Evolutionary conservation across 345 rosid genomes (phyloP).

Genomic region (Trapa bicornis): DNA sequence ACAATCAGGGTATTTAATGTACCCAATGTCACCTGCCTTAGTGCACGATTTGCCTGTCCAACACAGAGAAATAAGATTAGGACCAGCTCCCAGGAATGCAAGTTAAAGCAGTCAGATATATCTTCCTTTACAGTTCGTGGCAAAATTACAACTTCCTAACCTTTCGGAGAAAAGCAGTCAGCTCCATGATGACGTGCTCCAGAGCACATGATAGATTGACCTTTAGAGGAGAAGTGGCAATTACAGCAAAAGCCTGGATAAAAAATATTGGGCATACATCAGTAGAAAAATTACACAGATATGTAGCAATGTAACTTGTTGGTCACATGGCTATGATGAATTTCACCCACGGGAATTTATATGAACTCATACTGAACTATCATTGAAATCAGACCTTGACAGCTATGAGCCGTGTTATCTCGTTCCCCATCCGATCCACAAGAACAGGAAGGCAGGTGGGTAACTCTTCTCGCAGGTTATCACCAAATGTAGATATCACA

Average conservation of each 20-base stretch:
- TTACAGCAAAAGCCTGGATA: constrained; percentile 85
- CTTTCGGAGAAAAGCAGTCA: constrained; percentile 91
- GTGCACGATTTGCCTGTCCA: constrained; percentile 80
- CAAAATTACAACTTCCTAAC: constrained; percentile 21
- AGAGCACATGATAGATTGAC: constrained; percentile 80
- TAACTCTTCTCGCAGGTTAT: constrained; percentile 62
- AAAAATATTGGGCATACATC: constrained; percentile 2
- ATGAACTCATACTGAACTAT: neutral
- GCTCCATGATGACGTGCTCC: constrained; percentile 75
- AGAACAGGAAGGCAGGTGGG: constrained; percentile 89
- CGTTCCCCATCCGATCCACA: constrained; percentile 99
- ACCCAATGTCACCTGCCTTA: constrained; percentile 87
- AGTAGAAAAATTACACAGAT: neutral
- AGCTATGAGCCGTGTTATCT: constrained; percentile 96
- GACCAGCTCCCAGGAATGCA: constrained; percentile 1
- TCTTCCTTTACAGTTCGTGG: constrained; percentile 9
- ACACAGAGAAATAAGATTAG: constrained; percentile 15
- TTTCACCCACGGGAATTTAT: neutral
- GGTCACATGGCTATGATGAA: neutral
- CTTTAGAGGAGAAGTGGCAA: constrained; percentile 77
- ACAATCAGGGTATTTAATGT: constrained; percentile 72
- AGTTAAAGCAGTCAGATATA: neutral
- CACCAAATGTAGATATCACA: constrained; percentile 92
- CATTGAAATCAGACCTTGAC: constrained; percentile 51
- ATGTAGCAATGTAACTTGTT: neutral